Evolutionary conservation across 805 yeast genomes (phyloP).

Genomic region (Candida sanyiensis): DNA sequence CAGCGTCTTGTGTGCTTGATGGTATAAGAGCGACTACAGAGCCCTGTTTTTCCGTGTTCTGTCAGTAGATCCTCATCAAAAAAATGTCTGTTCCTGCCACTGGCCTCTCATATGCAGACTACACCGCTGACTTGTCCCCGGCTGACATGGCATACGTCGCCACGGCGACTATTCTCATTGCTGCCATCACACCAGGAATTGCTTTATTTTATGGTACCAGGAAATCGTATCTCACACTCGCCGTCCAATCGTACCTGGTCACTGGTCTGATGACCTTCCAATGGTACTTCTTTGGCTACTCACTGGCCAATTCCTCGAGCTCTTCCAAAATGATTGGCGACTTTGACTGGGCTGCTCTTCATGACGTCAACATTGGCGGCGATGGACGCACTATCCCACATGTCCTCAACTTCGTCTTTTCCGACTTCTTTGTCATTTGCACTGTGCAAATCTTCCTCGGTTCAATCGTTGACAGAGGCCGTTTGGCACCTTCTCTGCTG

Average conservation of each 20-base stretch:
- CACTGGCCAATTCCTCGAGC: slow-evolving; percentile 73
- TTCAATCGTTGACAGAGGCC: slow-evolving; percentile 88
- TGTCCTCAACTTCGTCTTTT: slow-evolving; percentile 63
- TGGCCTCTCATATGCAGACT: slow-evolving; percentile 29
- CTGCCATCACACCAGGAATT: slow-evolving; percentile 91
- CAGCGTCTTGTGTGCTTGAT: too few species aligned
- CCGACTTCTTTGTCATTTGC: slow-evolving; percentile 83
- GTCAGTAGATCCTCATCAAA: too few species aligned
- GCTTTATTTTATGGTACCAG: slow-evolving; percentile 88
- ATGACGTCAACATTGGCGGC: slow-evolving; percentile 38
- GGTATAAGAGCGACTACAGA: too few species aligned
- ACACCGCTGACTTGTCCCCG: slow-evolving; percentile 32
- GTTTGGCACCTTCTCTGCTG: slow-evolving; percentile 76
- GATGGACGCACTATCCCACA: slow-evolving; percentile 46
- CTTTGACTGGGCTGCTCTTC: slow-evolving; percentile 71
- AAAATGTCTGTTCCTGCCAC: background rate
- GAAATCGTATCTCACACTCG: slow-evolving; percentile 75
- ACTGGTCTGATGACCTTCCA: slow-evolving; percentile 71
- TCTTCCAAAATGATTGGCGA: slow-evolving; percentile 76
- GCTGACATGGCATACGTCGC: slow-evolving; percentile 46
- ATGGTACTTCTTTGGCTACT: slow-evolving; percentile 97
- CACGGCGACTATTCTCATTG: slow-evolving; percentile 32
- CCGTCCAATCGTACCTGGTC: slow-evolving; percentile 69
- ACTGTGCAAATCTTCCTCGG: slow-evolving; percentile 88
- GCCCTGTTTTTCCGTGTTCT: too few species aligned